A percentile compares a stretch with the other conserved stretches of the same genome.
Conservation (phyloP, 1,284 basidiomycete genomes). For the Melampsora larici-populina region DNA sequence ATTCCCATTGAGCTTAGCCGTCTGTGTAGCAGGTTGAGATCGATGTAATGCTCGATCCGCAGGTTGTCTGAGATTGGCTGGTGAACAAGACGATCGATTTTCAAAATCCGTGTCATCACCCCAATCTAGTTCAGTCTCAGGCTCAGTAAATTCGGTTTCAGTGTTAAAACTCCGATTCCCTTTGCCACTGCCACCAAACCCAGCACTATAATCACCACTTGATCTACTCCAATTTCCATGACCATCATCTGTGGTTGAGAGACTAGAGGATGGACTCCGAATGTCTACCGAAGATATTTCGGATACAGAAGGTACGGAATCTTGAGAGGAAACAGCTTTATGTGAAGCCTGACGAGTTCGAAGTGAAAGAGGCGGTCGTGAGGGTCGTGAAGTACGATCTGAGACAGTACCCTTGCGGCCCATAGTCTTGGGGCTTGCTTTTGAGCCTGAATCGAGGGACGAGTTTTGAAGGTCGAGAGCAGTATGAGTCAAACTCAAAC, state of each 20-base stretch:
- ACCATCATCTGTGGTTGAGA: constrained; percentile 37
- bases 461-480: constrained; percentile 1
- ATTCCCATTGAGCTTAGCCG: neutral
- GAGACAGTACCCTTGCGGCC: neutral
- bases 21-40: neutral
- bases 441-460: neutral
- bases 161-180: constrained; percentile 28
- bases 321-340: constrained; percentile 26
- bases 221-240: constrained; percentile 24
- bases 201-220: constrained; percentile 18
- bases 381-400: neutral
- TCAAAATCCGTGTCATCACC: constrained; percentile 26
- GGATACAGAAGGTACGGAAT: constrained; percentile 38
- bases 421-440: neutral
- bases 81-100: constrained; percentile 16
- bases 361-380: neutral
- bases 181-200: constrained; percentile 3
- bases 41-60: too few species aligned
- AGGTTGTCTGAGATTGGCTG: neutral
- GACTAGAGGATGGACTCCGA: constrained; percentile 18
- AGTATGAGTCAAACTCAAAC: neutral
- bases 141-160: constrained; percentile 39
- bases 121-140: constrained; percentile 33
- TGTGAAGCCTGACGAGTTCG: neutral
- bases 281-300: constrained; percentile 28